Conservation (phyloP, 352 stramenopile species). For the Globisporangium abappressorium region DNA sequence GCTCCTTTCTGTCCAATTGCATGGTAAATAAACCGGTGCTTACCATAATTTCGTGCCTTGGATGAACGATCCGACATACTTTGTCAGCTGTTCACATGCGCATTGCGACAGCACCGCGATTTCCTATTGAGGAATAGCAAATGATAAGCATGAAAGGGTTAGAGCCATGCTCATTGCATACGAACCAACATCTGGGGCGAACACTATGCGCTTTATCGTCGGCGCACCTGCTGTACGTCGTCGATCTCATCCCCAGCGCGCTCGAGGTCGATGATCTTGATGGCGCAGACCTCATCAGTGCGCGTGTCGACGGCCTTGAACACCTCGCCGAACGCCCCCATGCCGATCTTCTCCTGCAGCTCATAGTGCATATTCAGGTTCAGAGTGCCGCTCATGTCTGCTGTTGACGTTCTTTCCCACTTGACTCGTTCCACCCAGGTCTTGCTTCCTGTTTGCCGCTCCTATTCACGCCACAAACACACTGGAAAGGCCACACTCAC, state of each 20-base stretch:
- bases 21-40: background rate
- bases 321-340: slow-evolving; percentile 80
- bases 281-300: slow-evolving; percentile 65
- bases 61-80: slow-evolving; percentile 88
- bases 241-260: slow-evolving; percentile 83
- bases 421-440: background rate
- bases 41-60: slow-evolving; percentile 79
- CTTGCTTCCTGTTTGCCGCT: background rate
- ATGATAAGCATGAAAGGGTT: background rate
- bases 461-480: background rate
- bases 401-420: background rate
- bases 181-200: background rate
- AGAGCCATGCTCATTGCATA: background rate
- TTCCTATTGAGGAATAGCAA: slow-evolving; percentile 45
- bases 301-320: slow-evolving; percentile 71
- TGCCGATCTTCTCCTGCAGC: slow-evolving; percentile 77
- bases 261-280: slow-evolving; percentile 88
- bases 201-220: background rate
- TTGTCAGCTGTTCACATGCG: slow-evolving; percentile 86
- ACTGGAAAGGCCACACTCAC: background rate
- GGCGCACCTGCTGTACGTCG: slow-evolving; percentile 72
- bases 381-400: slow-evolving; percentile 45
- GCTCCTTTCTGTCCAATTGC: background rate
- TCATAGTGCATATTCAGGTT: slow-evolving; percentile 65
- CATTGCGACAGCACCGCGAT: slow-evolving; percentile 90